A percentile compares a stretch with the other conserved stretches of the same genome.
These are phyloP conservation scores for Corchorus capsularis DNA, from an alignment of 345 rosid genomes.

Conservation along the genomic window DNA sequence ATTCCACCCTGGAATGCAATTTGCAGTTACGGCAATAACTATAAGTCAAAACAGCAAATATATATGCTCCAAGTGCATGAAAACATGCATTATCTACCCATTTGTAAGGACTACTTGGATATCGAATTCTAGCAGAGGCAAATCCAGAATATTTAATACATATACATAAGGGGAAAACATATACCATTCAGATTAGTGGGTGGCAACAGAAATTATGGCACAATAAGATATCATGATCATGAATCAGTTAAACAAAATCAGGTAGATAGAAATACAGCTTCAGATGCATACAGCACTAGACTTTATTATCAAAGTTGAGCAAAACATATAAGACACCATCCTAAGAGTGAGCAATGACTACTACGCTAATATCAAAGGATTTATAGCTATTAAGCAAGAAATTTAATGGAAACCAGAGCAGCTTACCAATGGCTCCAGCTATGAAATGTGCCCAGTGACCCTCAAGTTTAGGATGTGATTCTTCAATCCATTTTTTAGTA, in stretches of 20 bases:
- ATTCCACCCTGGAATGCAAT: not conserved
- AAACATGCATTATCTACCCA: not conserved
- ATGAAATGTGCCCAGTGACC: conserved; percentile 94
- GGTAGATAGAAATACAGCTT: not conserved
- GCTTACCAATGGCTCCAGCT: conserved; percentile 87
- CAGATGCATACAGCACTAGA: not conserved
- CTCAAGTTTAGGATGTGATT: conserved; percentile 73
- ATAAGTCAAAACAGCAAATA: not conserved
- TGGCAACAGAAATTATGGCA: not conserved
- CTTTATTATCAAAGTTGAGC: not conserved
- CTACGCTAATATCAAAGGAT: not conserved
- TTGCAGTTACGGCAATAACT: not conserved
- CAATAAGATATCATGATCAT: not conserved
- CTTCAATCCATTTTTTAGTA: conserved; percentile 89
- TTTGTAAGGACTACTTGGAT: not conserved
- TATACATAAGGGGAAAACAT: not conserved
- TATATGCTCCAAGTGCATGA: not conserved
- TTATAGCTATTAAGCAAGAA: not conserved
- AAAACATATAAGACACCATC: not conserved
- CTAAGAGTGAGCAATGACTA: conserved; percentile 4
- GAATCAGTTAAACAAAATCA: not conserved
- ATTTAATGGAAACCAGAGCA: not conserved
- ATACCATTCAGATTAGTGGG: not conserved
- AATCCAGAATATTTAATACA: not conserved
- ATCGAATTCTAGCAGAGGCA: not conserved